Percentiles rank a stretch among this genome's conserved stretches.
Conservation (phyloP, 352 stramenopile species). For the Globisporangium splendens region DNA sequence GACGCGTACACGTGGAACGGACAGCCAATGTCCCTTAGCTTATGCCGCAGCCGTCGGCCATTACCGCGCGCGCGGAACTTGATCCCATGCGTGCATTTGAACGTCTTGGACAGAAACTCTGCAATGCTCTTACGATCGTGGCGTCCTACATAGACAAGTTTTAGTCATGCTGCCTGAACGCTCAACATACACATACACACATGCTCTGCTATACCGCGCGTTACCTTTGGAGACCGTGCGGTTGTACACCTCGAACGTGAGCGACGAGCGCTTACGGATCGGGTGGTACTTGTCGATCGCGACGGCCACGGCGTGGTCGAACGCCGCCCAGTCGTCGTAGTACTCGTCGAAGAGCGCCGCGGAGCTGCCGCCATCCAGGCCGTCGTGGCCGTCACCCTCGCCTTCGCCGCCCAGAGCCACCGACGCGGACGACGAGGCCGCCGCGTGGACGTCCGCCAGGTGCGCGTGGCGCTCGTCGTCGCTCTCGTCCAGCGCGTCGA, state of each 20-base stretch:
- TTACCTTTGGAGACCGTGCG: constrained; percentile 75
- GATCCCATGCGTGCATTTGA: constrained; percentile 83
- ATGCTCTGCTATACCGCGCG: neutral
- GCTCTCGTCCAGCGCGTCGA: neutral
- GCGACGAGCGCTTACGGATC: constrained; percentile 78
- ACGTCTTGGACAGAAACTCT: constrained; percentile 79
- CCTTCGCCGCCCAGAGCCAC: neutral
- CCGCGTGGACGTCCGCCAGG: neutral
- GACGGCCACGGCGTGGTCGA: constrained; percentile 55
- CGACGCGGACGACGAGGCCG: neutral
- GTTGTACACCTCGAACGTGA: constrained; percentile 86
- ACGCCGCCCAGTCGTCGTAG: constrained; percentile 72
- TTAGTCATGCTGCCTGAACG: neutral
- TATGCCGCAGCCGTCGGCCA: constrained; percentile 64
- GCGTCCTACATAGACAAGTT: constrained; percentile 21
- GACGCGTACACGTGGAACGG: constrained; percentile 81
- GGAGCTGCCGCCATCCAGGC: neutral
- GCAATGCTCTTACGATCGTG: constrained; percentile 72
- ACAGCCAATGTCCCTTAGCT: constrained; percentile 67
- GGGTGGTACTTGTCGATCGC: constrained; percentile 67
- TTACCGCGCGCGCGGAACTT: constrained; percentile 74
- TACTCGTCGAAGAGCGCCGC: constrained; percentile 63
- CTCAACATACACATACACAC: constrained; percentile 1
- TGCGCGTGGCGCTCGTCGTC: neutral
- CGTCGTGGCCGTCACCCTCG: neutral